phyloP scores from a whole-genome alignment of 2,329 filamentous ascomycete genomes.

The Aspergillus pseudoglaucus region DNA sequence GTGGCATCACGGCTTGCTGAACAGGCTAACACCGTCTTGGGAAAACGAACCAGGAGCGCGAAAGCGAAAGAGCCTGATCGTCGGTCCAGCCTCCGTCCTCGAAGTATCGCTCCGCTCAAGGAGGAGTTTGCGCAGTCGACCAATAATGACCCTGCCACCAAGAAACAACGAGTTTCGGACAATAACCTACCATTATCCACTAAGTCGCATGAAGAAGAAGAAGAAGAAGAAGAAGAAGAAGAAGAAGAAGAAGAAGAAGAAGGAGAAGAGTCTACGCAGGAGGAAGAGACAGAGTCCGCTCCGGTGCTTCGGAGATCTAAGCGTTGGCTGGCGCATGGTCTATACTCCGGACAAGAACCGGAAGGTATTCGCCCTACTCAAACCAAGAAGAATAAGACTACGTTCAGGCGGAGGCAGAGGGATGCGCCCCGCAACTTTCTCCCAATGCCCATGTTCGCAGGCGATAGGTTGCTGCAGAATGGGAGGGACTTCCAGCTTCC shows the following conservation, averaged over 20 bases:
- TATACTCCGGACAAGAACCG: conserved; percentile 75
- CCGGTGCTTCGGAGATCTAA: conserved; percentile 47
- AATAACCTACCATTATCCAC: conserved; percentile 22
- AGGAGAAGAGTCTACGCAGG: conserved; percentile 1
- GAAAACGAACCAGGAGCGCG: conserved; percentile 55
- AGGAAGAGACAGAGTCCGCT: conserved; percentile 17
- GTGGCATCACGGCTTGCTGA: conserved; percentile 38
- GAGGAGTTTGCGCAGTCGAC: conserved; percentile 14
- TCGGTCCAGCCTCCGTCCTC: conserved; percentile 53
- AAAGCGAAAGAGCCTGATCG: conserved; percentile 51
- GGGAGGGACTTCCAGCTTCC: conserved; percentile 83
- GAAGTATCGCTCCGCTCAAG: conserved; percentile 24
- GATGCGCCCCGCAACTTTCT: conserved; percentile 44
- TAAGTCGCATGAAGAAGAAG: conserved; percentile 11
- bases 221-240: background rate
- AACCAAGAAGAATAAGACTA: conserved; percentile 40
- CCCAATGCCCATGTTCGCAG: conserved; percentile 72
- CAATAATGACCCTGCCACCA: conserved; percentile 27
- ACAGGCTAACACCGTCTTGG: conserved; percentile 47
- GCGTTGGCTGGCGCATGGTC: conserved; percentile 72
- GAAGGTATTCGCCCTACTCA: conserved; percentile 44
- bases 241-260: conserved; percentile 4
- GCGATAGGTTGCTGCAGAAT: conserved; percentile 62
- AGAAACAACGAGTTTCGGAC: conserved; percentile 39
- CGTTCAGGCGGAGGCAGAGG: conserved; percentile 25